These are phyloP conservation scores for Lachancea meyersii DNA, from an alignment of 805 yeast genomes.

Conservation along the genomic window DNA sequence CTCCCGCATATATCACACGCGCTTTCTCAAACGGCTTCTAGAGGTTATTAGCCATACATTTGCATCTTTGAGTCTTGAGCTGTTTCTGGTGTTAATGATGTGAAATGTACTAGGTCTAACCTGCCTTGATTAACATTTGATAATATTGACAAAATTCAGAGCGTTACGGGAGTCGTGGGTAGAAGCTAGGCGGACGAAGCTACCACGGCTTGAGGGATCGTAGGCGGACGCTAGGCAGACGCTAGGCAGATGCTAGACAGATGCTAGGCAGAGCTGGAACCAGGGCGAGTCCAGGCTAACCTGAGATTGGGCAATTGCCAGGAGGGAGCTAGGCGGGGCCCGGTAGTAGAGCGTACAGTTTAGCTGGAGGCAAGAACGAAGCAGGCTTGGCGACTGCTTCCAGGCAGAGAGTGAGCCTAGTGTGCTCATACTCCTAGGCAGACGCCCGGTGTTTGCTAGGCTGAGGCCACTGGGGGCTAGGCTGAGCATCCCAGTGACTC, in stretches of 20 bases:
- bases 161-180: neutral
- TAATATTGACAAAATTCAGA: slow-evolving; percentile 2
- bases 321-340: no score
- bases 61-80: slow-evolving; percentile 39
- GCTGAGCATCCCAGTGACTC: neutral
- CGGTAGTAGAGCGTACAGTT: no score
- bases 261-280: no score
- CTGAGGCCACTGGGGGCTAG: neutral
- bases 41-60: slow-evolving; percentile 34
- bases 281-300: no score
- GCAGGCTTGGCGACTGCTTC: no score
- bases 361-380: no score
- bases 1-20: neutral
- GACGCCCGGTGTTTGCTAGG: neutral
- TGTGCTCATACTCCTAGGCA: neutral
- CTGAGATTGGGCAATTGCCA: no score
- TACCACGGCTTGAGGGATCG: neutral
- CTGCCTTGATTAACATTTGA: slow-evolving; percentile 1
- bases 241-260: no score
- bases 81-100: slow-evolving; percentile 10
- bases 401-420: neutral
- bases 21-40: neutral
- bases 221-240: no score
- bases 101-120: slow-evolving; percentile 1
- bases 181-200: neutral